phyloP scores from a whole-genome alignment of 2,329 filamentous ascomycete genomes.

The Rhynchosporium secalis region DNA sequence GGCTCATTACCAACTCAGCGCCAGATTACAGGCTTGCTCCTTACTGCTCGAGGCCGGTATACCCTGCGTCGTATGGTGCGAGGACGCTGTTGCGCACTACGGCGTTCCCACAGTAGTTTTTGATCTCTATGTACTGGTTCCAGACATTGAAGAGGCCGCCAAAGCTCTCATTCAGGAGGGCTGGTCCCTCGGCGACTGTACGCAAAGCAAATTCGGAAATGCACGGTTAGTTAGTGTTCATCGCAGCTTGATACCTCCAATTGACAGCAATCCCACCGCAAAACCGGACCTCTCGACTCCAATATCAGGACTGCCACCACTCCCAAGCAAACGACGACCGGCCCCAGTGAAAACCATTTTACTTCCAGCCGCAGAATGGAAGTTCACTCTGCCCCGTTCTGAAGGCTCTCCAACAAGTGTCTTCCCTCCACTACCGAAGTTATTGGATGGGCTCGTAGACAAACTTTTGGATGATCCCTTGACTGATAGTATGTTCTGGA shows the following conservation, averaged over 20 bases:
- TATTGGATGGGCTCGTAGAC: background rate
- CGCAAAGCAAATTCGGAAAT: background rate
- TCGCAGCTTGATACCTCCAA: background rate
- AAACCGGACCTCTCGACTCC: background rate
- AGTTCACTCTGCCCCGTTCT: background rate
- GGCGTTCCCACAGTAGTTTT: conserved; percentile 36
- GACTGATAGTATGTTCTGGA: background rate
- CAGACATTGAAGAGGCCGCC: conserved; percentile 28
- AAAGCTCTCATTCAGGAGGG: conserved; percentile 16
- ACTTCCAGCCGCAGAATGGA: conserved; percentile 24
- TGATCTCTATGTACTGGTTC: conserved; percentile 31
- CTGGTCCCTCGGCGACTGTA: background rate
- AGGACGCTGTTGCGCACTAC: conserved; percentile 32
- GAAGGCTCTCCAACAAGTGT: background rate
- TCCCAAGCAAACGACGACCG: background rate
- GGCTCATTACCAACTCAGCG: too few species aligned
- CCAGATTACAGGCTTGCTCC: background rate
- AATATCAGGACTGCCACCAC: background rate
- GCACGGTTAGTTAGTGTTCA: background rate
- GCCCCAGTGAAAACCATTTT: background rate
- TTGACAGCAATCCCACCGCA: background rate
- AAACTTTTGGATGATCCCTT: background rate
- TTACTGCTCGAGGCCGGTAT: conserved; percentile 16
- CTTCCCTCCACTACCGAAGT: background rate
- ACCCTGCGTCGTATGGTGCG: conserved; percentile 22